Evolutionary conservation across 345 rosid genomes (phyloP), one percentile per base, ranked within the genome.

Genomic region (Populus euphratica): DNA sequence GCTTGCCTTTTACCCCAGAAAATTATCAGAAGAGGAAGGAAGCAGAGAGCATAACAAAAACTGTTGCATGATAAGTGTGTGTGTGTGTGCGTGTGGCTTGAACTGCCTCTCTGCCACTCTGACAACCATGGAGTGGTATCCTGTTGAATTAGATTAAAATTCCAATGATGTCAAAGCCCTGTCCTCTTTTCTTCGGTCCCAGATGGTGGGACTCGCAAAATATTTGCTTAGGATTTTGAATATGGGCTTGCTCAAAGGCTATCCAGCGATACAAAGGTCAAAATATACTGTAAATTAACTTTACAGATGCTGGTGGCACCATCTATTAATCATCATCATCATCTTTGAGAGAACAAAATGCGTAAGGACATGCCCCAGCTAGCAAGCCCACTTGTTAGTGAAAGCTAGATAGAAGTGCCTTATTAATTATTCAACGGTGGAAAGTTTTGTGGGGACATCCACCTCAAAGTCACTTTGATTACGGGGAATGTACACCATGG

Each of bases 391-490:
- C 88, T 85, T 72, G 82, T 38, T 74, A 78, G 81, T 80, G 85
- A 80, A 81, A 78, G 71, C 73, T 56, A 76, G 75, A 73, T 74
- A 38, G 70, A 80, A 80, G 41, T 86, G 83, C 86, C 80, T 82
- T 76, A 77, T 72, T 79, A 76, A 72, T 80, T 85, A 86, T 88
- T 86, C 85, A 68, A 69, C 20, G 82, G 88, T 81, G 78, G 85
- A 80, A 83, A 74, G 76, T 70, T 76, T 14, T 79, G 89, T 80
- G 86, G 91, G 89, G 87, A 79, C 89, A 76, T 78, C 69, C 80
- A 76, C 84, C 81, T 83, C 79, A 77, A 83, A 79, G 33, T 80
- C 72, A 74, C 80, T 86, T 77, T 81, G 72, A 82, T 80, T 69
- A 69, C 70, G n/a, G 39, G 16, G 29, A 56, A 67, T 3, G 67